Evolutionary conservation across 2,329 filamentous ascomycete species (phyloP).

Genomic region (Verticillium albo-atrum): DNA sequence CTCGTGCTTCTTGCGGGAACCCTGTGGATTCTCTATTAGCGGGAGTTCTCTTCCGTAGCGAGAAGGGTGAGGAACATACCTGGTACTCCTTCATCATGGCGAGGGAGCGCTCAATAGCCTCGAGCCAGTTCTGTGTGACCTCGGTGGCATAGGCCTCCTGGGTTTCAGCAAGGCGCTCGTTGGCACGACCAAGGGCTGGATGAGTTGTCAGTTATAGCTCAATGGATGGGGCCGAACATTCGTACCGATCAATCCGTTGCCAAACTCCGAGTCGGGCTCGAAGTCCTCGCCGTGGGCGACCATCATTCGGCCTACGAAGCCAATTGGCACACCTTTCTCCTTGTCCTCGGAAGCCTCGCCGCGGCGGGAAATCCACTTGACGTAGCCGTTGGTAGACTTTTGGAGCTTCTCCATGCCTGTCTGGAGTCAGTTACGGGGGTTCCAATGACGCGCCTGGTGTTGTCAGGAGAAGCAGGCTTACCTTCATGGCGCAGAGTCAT

Average conservation of each 20-base stretch:
- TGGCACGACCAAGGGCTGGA: constrained; percentile 72
- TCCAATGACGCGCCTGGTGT: neutral
- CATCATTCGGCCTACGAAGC: constrained; percentile 80
- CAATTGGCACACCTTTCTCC: constrained; percentile 78
- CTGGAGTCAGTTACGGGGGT: constrained; percentile 6
- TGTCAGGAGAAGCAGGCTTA: constrained; percentile 34
- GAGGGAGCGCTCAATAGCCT: constrained; percentile 83
- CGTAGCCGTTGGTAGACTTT: constrained; percentile 76
- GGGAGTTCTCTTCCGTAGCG: neutral
- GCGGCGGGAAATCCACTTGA: constrained; percentile 83
- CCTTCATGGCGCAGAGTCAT: constrained; percentile 88
- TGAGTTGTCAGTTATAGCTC: neutral
- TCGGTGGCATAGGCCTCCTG: constrained; percentile 79
- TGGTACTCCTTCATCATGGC: constrained; percentile 98
- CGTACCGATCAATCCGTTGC: constrained; percentile 73
- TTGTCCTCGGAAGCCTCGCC: constrained; percentile 76
- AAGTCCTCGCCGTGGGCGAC: constrained; percentile 88
- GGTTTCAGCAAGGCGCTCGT: constrained; percentile 79
- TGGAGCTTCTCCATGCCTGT: constrained; percentile 88
- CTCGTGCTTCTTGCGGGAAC: constrained; percentile 90
- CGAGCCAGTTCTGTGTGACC: constrained; percentile 79
- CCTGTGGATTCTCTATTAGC: constrained; percentile 34
- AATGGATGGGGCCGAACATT: neutral
- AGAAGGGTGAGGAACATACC: constrained; percentile 43
- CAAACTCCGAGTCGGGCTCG: constrained; percentile 84